Evolutionary conservation across 2,329 filamentous ascomycete genomes (phyloP), one percentile per base, ranked within the genome.

Genomic region (Periconia macrospinosa): DNA sequence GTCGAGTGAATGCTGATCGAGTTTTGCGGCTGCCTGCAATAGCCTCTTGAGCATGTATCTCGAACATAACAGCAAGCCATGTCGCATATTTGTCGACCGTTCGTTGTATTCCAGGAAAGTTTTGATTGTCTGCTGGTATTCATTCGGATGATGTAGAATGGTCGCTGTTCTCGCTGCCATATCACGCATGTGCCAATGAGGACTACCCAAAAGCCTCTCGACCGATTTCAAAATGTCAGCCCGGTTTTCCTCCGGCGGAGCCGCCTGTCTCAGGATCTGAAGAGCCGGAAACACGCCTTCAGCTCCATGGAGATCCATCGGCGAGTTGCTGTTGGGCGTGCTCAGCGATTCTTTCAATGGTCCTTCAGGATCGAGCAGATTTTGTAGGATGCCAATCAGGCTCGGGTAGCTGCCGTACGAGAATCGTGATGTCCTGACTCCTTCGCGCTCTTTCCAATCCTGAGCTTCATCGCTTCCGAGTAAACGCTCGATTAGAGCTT

Each of bases 251-350:
- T 82, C 79, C 0, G 89, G 89, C 1, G 90, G 85, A 0, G 85
- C 84, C 11, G 87, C 87, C 49, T 90, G 83, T 46, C 89, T 85
- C 47, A 94, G 81, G 35, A 95, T 89, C 61, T 93, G 89, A n/a
- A 95, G 76, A 0, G 89, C 90, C 0, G 91, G 90, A 65, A 94
- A 93, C 2, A 93, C 88, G 0, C 87, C 87, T 72, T 92, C 89
- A 15, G 73, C 74, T 15, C 69, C 71, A 45, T 72, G 69, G 11
- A 71, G 62, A 52, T 73, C 67, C 45, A 73, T 59, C 2, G 66
- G 65, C 19, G 69, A 71, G 30, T 53, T 63, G 40, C 50, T 61
- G 17, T 60, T 58, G 2, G 56, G 52, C 9, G 55, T 61, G 17
- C 59, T 59, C 27, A 68, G 58, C 11, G 66, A 68, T n/a, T 65